These are phyloP conservation scores for Aspergillus tamarii DNA, from an alignment of 2,329 filamentous ascomycete genomes.

Conservation along the genomic window DNA sequence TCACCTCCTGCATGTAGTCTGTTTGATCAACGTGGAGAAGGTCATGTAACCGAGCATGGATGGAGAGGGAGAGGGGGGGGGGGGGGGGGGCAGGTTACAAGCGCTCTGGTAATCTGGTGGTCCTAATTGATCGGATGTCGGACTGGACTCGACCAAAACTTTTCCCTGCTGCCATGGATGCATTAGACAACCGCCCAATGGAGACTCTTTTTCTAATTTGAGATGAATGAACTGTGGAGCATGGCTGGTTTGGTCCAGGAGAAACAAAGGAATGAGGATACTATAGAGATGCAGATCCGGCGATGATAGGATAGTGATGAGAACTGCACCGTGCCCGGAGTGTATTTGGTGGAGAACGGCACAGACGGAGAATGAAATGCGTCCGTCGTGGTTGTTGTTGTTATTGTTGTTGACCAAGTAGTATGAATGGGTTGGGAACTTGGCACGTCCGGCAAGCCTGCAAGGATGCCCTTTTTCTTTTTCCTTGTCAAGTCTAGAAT, in stretches of 20 bases:
- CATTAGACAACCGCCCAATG: not conserved
- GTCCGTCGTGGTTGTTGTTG: not conserved
- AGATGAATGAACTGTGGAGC: not conserved
- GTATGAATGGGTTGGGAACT: not conserved
- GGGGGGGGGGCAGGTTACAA: too few relatives aligned
- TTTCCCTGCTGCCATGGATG: not conserved
- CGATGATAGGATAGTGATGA: not conserved
- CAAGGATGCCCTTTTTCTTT: not conserved
- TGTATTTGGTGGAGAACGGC: not conserved
- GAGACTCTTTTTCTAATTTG: not conserved
- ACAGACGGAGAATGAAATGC: not conserved
- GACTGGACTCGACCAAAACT: not conserved
- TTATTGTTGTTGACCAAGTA: not conserved
- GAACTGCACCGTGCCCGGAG: not conserved
- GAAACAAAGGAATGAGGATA: not conserved
- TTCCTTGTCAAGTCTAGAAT: not conserved
- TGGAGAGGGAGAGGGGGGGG: too few relatives aligned
- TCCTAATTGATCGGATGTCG: not conserved
- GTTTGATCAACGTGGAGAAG: constrained; percentile 4
- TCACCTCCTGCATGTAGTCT: not conserved
- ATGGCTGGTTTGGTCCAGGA: not conserved
- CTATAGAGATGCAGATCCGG: too few relatives aligned
- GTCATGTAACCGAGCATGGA: not conserved
- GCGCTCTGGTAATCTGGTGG: not conserved
- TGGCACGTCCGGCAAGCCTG: not conserved